Evolutionary conservation across 2,329 filamentous ascomycete genomes (phyloP), one percentile per base, ranked within the genome.

Genomic region (Teratosphaeria gauchensis): DNA sequence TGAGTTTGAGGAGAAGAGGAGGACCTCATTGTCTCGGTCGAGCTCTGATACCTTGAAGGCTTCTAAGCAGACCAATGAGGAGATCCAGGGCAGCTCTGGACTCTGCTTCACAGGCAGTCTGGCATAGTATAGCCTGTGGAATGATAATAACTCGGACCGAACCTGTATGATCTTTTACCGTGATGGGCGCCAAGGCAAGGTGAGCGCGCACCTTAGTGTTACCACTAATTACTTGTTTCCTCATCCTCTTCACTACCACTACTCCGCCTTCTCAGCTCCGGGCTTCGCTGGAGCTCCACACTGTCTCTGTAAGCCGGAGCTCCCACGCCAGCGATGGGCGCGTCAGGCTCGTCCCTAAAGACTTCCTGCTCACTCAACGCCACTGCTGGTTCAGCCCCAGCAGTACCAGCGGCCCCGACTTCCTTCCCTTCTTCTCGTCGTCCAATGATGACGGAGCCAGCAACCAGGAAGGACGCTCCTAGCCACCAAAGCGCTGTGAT

Each of bases 391-490:
- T 65, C 63, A 33, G 54, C 53, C 4, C 62, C 66, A 8, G 59
- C 64, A 9, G 62, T 64, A 2, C 61, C 62, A 7, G 61, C 63
- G 58, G 54, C 59, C 11, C 57, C 63, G 24, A 56, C 65, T 31
- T 73, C 69, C 60, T 71, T 73, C 57, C 64, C 71, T 68, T 85
- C 85, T 59, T 88, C 85, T 65, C 89, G 83, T 58, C 82, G 78
- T 2, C 89, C 88, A 63, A 92, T 87, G 60, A 92, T 85, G 51
- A 92, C 87, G 63, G 89, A 91, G 2, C 89, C 89, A 0, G 82
- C 86, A 1, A 92, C 85, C 9, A 92, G 77, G 67, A 92, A 73
- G 3, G 82, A 77, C 0, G 89, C 89, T 12, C 89, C 89, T 4
- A 84, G 74, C 84, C 87, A 92, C 89, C 89, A 92, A 48, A 90